These are phyloP conservation scores for Cerrena zonata DNA, from an alignment of 1,284 basidiomycete species.

Conservation along the genomic window DNA sequence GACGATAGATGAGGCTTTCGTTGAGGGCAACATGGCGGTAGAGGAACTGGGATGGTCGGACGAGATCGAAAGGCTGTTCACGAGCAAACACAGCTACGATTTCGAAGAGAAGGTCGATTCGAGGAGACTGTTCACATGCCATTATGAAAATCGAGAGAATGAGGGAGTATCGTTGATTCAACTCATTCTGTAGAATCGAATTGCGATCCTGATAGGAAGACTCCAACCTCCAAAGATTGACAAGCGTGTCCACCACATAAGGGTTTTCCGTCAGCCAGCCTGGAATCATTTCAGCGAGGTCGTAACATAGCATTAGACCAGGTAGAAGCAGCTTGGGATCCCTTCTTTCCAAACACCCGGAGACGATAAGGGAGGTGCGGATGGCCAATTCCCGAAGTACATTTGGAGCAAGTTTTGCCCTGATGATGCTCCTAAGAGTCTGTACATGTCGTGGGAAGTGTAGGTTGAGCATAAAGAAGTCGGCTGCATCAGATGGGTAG, in stretches of 20 bases:
- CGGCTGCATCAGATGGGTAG: conserved; percentile 80
- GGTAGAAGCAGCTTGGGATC: conserved; percentile 56
- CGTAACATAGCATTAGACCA: conserved; percentile 71
- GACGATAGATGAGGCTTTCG: conserved; percentile 62
- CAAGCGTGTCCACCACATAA: conserved; percentile 61
- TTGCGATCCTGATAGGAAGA: conserved; percentile 43
- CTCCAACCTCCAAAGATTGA: conserved; percentile 68
- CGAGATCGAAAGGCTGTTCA: conserved; percentile 77
- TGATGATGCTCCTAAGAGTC: conserved; percentile 77
- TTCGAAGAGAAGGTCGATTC: conserved; percentile 87
- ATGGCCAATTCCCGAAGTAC: conserved; percentile 71
- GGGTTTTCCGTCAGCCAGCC: conserved; percentile 70
- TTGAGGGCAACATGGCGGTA: conserved; percentile 79
- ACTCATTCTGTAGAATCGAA: conserved; percentile 44
- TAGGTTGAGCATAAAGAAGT: conserved; percentile 80
- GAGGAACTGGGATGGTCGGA: conserved; percentile 81
- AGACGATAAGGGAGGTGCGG: conserved; percentile 58
- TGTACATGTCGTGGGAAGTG: conserved; percentile 70
- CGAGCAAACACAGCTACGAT: conserved; percentile 81
- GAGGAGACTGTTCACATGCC: conserved; percentile 59
- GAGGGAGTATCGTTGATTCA: conserved; percentile 60
- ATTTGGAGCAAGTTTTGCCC: conserved; percentile 71
- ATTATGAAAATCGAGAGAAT: conserved; percentile 76
- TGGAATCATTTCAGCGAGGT: conserved; percentile 65
- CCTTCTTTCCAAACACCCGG: conserved; percentile 52